A percentile compares a stretch with the other conserved stretches of the same genome.
Conservation (phyloP, 352 stramenopile genomes). For the Phytophthora sp. region DNA sequence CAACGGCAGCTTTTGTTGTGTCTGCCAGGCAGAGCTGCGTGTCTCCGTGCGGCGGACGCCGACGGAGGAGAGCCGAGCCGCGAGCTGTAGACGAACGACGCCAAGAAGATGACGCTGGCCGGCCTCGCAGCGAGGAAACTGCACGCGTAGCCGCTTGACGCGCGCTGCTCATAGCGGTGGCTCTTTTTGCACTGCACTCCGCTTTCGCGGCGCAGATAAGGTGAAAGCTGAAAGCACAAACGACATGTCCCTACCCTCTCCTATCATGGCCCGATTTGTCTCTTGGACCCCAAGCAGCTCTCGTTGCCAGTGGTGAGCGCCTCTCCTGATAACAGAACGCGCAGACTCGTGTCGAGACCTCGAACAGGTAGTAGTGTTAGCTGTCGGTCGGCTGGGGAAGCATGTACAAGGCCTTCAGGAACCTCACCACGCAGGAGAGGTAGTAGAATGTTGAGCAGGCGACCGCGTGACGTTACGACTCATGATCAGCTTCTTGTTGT, state of each 20-base stretch:
- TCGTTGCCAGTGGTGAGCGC: background rate
- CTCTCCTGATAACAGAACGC: slow-evolving; percentile 10
- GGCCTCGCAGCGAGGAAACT: background rate
- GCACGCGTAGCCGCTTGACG: background rate
- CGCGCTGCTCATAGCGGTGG: too few species aligned
- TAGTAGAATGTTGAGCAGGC: slow-evolving; percentile 7
- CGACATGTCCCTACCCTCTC: slow-evolving; percentile 12
- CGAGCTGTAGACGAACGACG: slow-evolving; percentile 11
- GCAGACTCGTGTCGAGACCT: background rate
- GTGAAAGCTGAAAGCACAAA: slow-evolving; percentile 12
- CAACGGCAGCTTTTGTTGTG: too few species aligned
- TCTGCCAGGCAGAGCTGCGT: too few species aligned
- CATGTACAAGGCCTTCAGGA: slow-evolving; percentile 57
- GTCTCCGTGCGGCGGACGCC: background rate
- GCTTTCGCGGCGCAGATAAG: background rate
- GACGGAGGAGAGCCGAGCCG: background rate
- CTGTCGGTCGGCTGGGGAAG: too few species aligned
- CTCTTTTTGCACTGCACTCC: too few species aligned
- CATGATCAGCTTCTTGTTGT: background rate
- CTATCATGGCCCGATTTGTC: slow-evolving; percentile 6
- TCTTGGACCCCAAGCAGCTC: slow-evolving; percentile 1
- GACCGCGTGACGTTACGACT: too few species aligned
- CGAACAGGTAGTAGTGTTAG: too few species aligned
- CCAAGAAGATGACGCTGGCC: background rate
- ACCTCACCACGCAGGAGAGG: slow-evolving; percentile 56